Evolutionary conservation across 2,329 filamentous ascomycete species (phyloP), one percentile per base, ranked within the genome.

Genomic region (Aureobasidium sp.): DNA sequence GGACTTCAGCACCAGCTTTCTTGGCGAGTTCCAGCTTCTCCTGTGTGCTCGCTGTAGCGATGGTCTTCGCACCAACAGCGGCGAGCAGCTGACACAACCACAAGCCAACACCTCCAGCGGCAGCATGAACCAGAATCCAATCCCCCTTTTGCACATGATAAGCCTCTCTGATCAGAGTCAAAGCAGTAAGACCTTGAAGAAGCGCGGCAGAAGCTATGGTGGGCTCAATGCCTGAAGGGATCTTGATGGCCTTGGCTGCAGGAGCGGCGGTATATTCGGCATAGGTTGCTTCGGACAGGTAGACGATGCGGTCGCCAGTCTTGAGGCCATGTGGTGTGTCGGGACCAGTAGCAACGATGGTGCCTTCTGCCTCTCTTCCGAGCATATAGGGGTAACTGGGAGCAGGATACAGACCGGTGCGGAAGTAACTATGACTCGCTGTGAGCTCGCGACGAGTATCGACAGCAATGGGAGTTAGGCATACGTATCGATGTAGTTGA

Each of bases 401-500:
- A 1, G 85, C 78, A 11, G 80, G 77, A 79, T 96, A 96, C 55
- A 96, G 83, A 11, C 92, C 92, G 13, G 82, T 85, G 72, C 92
- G 90, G 82, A 92, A 95, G 77, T 96, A 96, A 42, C 81, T 85
- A 64, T 59, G 25, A 13, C 37, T 32, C 14, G 13, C 21, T 49
- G 50, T 36, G 39, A 29, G 45, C 53, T 29, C 13, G 45, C 21
- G 25, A 21, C 16, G 9, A 6, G 8, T 64, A 53, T 64, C 30
- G 34, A 37, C 3, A 37, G 11, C 32, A 58, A 11, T 51, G 41
- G 51, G 36, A 61, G 2, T 30, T 34, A 9, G 57, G 27, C 76
- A 68, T 73, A 85, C 81, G 83, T 96, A 75, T 96, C 92, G 69
- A 96, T 95, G 76, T 83, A 96, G 76, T 96, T 96, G 64, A 96